These are phyloP conservation scores for Calocybe gangraenosa DNA, from an alignment of 768 basidiomycete species.

Conservation along the genomic window DNA sequence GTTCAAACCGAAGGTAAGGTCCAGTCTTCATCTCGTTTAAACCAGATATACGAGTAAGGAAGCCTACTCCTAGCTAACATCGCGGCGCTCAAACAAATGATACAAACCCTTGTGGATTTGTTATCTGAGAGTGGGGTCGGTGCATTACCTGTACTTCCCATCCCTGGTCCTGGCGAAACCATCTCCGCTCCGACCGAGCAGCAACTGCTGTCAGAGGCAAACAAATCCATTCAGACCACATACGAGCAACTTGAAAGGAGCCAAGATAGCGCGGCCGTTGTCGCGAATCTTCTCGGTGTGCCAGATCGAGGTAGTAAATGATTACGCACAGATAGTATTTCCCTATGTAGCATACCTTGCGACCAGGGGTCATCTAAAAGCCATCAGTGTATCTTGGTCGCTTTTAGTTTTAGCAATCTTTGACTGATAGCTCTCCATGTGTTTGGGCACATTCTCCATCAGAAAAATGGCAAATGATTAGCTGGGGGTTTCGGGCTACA, in stretches of 20 bases:
- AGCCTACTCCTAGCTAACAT: constrained; percentile 37
- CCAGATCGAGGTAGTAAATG: constrained; percentile 5
- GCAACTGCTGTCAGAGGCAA: constrained; percentile 38
- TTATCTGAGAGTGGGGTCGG: constrained; percentile 63
- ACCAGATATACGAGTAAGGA: no score
- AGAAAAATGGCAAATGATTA: no score
- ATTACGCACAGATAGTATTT: neutral
- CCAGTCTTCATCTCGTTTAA: constrained; percentile 1
- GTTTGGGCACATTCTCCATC: no score
- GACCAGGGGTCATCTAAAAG: no score
- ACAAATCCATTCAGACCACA: constrained; percentile 36
- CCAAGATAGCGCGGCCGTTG: constrained; percentile 55
- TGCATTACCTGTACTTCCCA: constrained; percentile 49
- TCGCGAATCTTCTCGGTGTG: constrained; percentile 30
- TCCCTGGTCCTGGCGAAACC: constrained; percentile 11
- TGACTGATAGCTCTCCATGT: no score
- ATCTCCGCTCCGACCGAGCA: constrained; percentile 39
- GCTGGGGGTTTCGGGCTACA: no score
- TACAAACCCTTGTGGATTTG: constrained; percentile 41
- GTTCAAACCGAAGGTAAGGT: constrained; percentile 50
- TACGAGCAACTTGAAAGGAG: constrained; percentile 50
- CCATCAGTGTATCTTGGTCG: no score
- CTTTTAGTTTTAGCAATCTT: no score
- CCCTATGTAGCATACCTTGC: no score
- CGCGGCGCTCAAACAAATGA: constrained; percentile 44